A percentile compares a stretch with the other conserved stretches of the same genome.
phyloP scores from a whole-genome alignment of 306 rosid species.

The Albizia julibrissin region DNA sequence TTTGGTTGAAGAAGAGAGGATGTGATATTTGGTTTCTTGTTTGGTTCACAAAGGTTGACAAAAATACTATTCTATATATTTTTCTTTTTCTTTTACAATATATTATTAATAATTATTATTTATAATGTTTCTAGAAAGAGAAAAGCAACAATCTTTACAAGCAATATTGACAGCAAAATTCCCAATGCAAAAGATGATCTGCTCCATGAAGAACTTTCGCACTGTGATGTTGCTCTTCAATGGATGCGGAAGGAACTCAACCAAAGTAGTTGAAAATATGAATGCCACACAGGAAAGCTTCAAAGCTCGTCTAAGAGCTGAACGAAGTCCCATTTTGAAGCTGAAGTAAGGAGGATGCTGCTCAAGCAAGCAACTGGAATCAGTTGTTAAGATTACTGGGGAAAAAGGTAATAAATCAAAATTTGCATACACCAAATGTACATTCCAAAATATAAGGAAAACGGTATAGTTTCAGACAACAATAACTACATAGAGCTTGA shows the following conservation, averaged over 20 bases:
- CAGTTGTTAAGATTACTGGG: conserved; percentile 18
- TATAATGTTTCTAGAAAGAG: no score
- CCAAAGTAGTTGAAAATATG: conserved; percentile 29
- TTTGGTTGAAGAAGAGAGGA: no score
- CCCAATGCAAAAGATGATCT: conserved; percentile 52
- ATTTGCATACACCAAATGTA: not conserved
- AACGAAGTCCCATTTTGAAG: conserved; percentile 90
- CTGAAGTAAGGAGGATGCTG: conserved; percentile 95
- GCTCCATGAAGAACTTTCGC: conserved; percentile 46
- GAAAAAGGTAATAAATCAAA: not conserved
- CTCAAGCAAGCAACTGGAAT: conserved; percentile 34
- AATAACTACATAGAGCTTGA: not conserved
- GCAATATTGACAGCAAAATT: conserved; percentile 66
- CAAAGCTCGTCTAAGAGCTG: conserved; percentile 59
- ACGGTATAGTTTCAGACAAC: not conserved
- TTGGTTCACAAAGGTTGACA: no score
- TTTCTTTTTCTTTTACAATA: no score
- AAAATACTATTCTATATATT: no score
- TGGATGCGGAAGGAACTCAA: conserved; percentile 54
- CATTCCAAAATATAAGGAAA: not conserved
- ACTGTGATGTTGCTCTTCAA: conserved; percentile 42
- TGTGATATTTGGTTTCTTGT: no score
- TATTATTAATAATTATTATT: no score
- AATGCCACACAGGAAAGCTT: conserved; percentile 67
- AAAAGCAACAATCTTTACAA: no score